Conservation (phyloP, 1,139 yeast species). For the Arxiozyma slooffiae region DNA sequence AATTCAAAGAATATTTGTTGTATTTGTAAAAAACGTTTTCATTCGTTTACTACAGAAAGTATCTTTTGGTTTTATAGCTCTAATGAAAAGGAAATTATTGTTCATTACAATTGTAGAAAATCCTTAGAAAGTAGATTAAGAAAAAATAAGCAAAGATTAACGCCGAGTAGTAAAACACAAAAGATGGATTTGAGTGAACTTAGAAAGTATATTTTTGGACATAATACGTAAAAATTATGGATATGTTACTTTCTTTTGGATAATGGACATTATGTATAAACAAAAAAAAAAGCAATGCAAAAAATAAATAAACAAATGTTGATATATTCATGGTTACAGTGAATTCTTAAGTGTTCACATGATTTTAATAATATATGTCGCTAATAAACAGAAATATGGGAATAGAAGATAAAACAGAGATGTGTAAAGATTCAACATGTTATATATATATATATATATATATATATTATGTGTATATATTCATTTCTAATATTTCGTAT, state of each 20-base stretch:
- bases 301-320: too few relatives aligned
- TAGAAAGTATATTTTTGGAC: background rate
- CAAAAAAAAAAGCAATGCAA: background rate
- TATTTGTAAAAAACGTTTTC: slow-evolving; percentile 21
- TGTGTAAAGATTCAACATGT: background rate
- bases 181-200: background rate
- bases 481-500: background rate
- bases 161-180: background rate
- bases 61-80: slow-evolving; percentile 15
- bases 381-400: background rate
- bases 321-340: too few relatives aligned
- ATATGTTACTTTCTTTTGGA: background rate
- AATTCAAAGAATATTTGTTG: slow-evolving; percentile 21
- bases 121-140: slow-evolving; percentile 11
- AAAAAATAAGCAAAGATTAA: background rate
- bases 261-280: background rate
- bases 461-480: background rate
- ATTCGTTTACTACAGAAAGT: slow-evolving; percentile 16
- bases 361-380: too few relatives aligned
- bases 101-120: slow-evolving; percentile 23
- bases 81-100: slow-evolving; percentile 13
- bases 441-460: too few relatives aligned
- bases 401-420: too few relatives aligned
- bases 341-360: background rate
- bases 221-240: background rate